Base-by-base conservation (phyloP, 306 rosid genomes). In the Quercus gilva region DNA sequence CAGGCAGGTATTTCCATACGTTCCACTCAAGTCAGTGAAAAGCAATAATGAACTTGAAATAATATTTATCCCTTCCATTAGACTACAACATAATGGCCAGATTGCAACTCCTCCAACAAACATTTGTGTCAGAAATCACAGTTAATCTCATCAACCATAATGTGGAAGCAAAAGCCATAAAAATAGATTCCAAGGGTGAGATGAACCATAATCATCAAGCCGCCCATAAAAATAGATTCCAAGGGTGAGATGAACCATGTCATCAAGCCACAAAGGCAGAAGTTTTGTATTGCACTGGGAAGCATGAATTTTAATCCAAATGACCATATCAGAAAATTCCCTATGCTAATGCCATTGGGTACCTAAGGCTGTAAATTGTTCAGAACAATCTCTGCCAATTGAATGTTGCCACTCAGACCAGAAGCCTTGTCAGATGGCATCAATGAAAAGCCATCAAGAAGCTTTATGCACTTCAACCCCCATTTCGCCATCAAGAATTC, bases 381-480 rank as follows among this genome's bases (percentile, higher is more conserved):
- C 59, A 88, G 87, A 81, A 85, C 84, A 63, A 95, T 90, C 87
- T 95, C 99, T 73, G 88, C 97, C 89, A 95, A 84, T 57, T 93
- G 97, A 73, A 93, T 88, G 85, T 93, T 91, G 57, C 93, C 99
- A 82, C 94, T 91, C 75, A 95, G 80, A 43, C 69, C 51, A 43
- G 98, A 83, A 60, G 92, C 90, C 88, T 95, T 95, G 80, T 49
- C 37, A 20, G 87, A 72, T 41, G 98, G 98, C 85, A 93, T 82
- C 84, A 91, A 85, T 57, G 93, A 92, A 86, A 90, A 93, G n/a
- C 92, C 87, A 12, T 95, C 98, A 78, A 95, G 87, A 86, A 95
- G 99, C 88, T 87, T 93, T 77, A 82, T 45, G 74, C 98, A 90
- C 89, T 88, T 92, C 84, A 94, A 86, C 71, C 94, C 97, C 98